Base-by-base conservation (phyloP, 306 rosid species). In the Corylus heterophylla region DNA sequence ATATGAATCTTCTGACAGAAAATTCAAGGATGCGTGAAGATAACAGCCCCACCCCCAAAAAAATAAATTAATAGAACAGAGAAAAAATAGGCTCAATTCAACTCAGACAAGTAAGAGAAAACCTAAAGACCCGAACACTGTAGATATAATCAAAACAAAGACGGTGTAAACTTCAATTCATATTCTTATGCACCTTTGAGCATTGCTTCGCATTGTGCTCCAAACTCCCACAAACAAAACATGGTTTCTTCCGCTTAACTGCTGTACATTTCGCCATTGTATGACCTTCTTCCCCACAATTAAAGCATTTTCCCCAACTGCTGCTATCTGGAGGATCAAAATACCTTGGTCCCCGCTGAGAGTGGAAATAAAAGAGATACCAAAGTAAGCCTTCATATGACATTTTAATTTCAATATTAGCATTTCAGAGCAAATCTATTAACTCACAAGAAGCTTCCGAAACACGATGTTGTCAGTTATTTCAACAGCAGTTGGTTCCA, bases 291-390 rank as follows among this genome's bases (percentile, higher is more conserved):
- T 91, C 98, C 0, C 98, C 99, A 71, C 98, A 93, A 50, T 90
- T 93, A 85, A 70, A 96, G 90, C 97, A 96, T 6, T 89, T 22
- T 54, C 94, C 99, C 98, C 99, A 96, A 81, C 88, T 81, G 81
- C 89, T 81, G 81, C 83, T 86, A 79, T 89, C 87, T 2, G 97
- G 98, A 61, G 97, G 96, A 85, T 96, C 99, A 82, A 96, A 96
- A 80, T 96, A 96, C 86, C 99, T 93, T 12, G 98, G 98, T 78
- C 97, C 97, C 59, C 98, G 92, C 97, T 95, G 94, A 76, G 76
- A 87, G 76, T 64, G 78, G 51, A 85, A 81, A 85, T 76, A 84
- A 75, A 68, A 86, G 70, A 85, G 68, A 79, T 50, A 86, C 82
- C 83, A 86, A 81, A 72, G 85, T 86, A 88, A 82, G 89, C 85